Conservation (phyloP, 805 yeast species). For the Cyberlindnera euphorbiiphila region DNA sequence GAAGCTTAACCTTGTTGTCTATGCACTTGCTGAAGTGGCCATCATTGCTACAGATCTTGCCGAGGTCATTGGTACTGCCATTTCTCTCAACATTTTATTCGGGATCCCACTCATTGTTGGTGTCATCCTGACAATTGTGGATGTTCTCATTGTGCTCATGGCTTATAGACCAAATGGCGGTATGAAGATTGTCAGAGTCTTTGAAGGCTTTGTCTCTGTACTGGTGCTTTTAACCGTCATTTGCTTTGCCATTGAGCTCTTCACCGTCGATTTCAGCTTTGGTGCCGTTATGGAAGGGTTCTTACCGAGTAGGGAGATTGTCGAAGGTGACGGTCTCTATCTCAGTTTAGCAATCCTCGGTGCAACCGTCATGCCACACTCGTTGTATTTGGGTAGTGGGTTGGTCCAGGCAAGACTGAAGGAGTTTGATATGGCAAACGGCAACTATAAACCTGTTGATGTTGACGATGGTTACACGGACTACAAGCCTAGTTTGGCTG, state of each 20-base stretch:
- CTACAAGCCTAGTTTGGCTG: constrained; percentile 78
- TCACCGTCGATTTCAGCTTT: constrained; percentile 54
- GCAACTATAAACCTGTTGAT: constrained; percentile 43
- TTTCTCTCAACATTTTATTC: constrained; percentile 80
- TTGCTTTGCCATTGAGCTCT: constrained; percentile 78
- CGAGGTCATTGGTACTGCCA: constrained; percentile 97
- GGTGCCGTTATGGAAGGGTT: constrained; percentile 72
- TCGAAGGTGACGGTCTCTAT: constrained; percentile 66
- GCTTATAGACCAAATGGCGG: constrained; percentile 87
- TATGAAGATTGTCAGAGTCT: constrained; percentile 67
- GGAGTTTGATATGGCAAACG: constrained; percentile 69
- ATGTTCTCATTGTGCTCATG: constrained; percentile 78
- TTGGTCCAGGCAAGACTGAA: constrained; percentile 81
- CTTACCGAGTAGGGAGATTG: constrained; percentile 46
- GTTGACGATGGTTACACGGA: constrained; percentile 32
- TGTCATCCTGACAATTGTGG: constrained; percentile 78
- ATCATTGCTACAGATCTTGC: constrained; percentile 96
- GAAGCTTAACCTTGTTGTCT: constrained; percentile 56
- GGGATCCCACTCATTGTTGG: constrained; percentile 79
- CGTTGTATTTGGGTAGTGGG: constrained; percentile 82
- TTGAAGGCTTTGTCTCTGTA: constrained; percentile 76
- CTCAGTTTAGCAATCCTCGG: constrained; percentile 84
- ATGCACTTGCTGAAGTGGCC: constrained; percentile 81
- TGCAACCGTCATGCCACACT: constrained; percentile 95
- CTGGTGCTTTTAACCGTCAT: constrained; percentile 79